These are phyloP conservation scores for Aegilops bicornis DNA, from an alignment of 176 grass and related monocot genomes.

Conservation along the genomic window DNA sequence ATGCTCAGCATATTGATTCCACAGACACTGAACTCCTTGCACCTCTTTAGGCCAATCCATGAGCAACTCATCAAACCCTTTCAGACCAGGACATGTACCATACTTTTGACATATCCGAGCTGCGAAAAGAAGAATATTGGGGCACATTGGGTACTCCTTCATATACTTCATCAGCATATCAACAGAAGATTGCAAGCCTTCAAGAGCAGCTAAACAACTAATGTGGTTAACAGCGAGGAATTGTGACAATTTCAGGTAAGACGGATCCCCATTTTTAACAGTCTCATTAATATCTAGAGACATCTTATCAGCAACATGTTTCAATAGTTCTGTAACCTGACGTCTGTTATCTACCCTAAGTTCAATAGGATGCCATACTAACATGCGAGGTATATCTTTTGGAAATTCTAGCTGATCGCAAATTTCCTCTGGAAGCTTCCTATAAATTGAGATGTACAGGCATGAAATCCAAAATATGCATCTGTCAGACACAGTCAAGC, in stretches of 20 bases:
- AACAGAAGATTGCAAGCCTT: conserved; percentile 55
- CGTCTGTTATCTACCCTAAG: conserved; percentile 46
- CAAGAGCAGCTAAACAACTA: conserved; percentile 59
- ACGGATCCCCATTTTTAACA: conserved; percentile 50
- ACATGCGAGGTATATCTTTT: conserved; percentile 53
- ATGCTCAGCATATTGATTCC: conserved; percentile 82
- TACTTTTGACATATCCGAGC: conserved; percentile 50
- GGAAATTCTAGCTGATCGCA: conserved; percentile 54
- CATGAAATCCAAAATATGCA: conserved; percentile 94
- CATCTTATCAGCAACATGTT: conserved; percentile 59
- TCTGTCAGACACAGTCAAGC: conserved; percentile 64
- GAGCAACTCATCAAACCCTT: conserved; percentile 73
- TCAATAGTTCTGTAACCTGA: conserved; percentile 55
- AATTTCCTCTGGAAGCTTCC: conserved; percentile 84
- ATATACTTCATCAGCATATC: conserved; percentile 80
- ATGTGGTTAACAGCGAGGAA: conserved; percentile 79
- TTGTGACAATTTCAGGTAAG: conserved; percentile 68
- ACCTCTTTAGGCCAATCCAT: conserved; percentile 71
- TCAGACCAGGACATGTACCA: conserved; percentile 36
- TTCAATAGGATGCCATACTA: conserved; percentile 67
- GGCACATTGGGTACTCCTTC: conserved; percentile 75
- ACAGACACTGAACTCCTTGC: conserved; percentile 83
- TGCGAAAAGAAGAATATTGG: conserved; percentile 65
- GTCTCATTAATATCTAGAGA: conserved; percentile 57
- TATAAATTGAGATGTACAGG: conserved; percentile 76